Evolutionary conservation across 352 stramenopile species (phyloP).

Genomic region (Globisporangium emineosum): DNA sequence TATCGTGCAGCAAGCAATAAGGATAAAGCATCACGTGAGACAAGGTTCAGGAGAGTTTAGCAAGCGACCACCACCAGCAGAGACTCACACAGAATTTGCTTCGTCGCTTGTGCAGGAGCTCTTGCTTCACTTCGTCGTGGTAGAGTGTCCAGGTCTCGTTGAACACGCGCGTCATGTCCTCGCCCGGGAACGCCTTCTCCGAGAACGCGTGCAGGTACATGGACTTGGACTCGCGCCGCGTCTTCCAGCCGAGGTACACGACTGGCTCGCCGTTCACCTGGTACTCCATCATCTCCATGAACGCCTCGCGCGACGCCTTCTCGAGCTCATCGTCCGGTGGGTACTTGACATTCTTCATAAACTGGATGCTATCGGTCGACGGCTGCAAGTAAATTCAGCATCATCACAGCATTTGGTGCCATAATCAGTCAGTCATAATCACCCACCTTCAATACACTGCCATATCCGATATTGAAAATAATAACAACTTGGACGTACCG

Average conservation of each 20-base stretch:
- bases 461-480: no score
- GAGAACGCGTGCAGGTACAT: conserved; percentile 84
- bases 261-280: conserved; percentile 62
- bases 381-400: conserved; percentile 28
- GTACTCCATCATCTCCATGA: conserved; percentile 83
- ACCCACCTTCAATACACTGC: not conserved
- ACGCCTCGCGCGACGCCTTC: conserved; percentile 70
- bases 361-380: conserved; percentile 83
- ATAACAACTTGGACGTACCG: no score
- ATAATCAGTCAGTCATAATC: not conserved
- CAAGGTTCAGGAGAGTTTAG: not conserved
- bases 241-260: conserved; percentile 74
- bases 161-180: conserved; percentile 74
- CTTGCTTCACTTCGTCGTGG: conserved; percentile 71
- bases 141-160: conserved; percentile 79
- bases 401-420: conserved; percentile 5
- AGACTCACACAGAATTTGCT: conserved; percentile 83
- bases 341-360: conserved; percentile 88
- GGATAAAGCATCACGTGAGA: not conserved
- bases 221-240: conserved; percentile 81
- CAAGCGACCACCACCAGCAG: not conserved
- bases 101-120: conserved; percentile 63
- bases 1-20: conserved; percentile 15
- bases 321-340: conserved; percentile 73
- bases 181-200: conserved; percentile 61